Conservation (phyloP, 768 basidiomycete genomes). For the Tylopilus rubrobrunneus region DNA sequence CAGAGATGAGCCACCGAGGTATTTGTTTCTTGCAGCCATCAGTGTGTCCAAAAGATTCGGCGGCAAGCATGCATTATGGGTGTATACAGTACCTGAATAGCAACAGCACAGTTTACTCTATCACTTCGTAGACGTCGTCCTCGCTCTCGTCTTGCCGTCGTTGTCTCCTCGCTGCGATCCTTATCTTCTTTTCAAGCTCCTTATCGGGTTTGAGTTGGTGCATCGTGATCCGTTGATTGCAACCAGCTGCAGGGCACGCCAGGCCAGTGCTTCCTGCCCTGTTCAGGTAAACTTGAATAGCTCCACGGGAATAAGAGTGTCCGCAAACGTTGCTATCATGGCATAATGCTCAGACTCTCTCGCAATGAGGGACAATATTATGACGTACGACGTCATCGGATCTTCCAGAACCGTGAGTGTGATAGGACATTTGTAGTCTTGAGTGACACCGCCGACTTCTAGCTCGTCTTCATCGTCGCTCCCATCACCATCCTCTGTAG, state of each 20-base stretch:
- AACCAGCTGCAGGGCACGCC: constrained; percentile 72
- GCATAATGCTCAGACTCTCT: constrained; percentile 1
- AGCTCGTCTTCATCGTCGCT: constrained; percentile 87
- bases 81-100: constrained; percentile 2
- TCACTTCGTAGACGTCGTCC: constrained; percentile 45
- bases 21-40: background rate
- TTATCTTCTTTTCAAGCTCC: constrained; percentile 59
- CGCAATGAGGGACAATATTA: background rate
- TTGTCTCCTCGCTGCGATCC: constrained; percentile 51
- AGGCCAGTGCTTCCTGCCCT: constrained; percentile 30
- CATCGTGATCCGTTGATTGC: constrained; percentile 54
- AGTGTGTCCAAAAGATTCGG: background rate
- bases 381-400: constrained; percentile 81
- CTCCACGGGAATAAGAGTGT: constrained; percentile 76
- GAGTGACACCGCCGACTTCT: constrained; percentile 80
- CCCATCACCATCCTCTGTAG: constrained; percentile 70
- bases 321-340: constrained; percentile 56
- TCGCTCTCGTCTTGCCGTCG: constrained; percentile 37
- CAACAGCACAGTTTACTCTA: constrained; percentile 38
- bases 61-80: constrained; percentile 6
- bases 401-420: constrained; percentile 62
- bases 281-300: constrained; percentile 64
- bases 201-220: constrained; percentile 50
- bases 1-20: too few species aligned
- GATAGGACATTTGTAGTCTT: constrained; percentile 83